These are phyloP conservation scores for Schwanniomyces polymorphus DNA, from an alignment of 805 yeast species.

Conservation along the genomic window DNA sequence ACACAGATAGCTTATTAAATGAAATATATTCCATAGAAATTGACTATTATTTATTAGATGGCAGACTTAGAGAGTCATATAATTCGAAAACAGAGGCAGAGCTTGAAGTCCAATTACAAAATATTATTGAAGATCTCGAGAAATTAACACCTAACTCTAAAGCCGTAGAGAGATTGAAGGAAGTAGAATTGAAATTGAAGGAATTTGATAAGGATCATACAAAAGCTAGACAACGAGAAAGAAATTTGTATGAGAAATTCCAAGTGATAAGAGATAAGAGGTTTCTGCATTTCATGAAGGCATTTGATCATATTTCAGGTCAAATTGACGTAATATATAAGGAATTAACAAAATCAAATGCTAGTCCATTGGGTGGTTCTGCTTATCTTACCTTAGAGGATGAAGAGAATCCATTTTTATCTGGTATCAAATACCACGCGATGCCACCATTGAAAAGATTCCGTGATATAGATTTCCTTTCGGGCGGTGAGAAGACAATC, in stretches of 20 bases:
- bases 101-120: slow-evolving; percentile 30
- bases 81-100: slow-evolving; percentile 40
- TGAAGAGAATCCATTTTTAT: slow-evolving; percentile 83
- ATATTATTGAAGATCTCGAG: slow-evolving; percentile 38
- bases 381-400: slow-evolving; percentile 86
- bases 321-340: slow-evolving; percentile 77
- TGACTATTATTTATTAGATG: slow-evolving; percentile 51
- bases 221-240: slow-evolving; percentile 60
- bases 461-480: slow-evolving; percentile 85
- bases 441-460: slow-evolving; percentile 96
- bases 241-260: slow-evolving; percentile 53
- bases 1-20: slow-evolving; percentile 31
- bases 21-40: slow-evolving; percentile 50
- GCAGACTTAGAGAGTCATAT: slow-evolving; percentile 42
- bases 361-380: slow-evolving; percentile 86
- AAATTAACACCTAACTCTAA: slow-evolving; percentile 75
- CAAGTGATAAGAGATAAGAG: slow-evolving; percentile 60
- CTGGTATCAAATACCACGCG: slow-evolving; percentile 87
- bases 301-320: slow-evolving; percentile 73
- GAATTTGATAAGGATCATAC: slow-evolving; percentile 67
- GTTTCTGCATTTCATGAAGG: slow-evolving; percentile 61
- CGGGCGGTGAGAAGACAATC: slow-evolving; percentile 96
- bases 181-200: slow-evolving; percentile 59
- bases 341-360: slow-evolving; percentile 73
- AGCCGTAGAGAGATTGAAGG: slow-evolving; percentile 73